Evolutionary conservation across 768 basidiomycete genomes (phyloP).

Genomic region (Termitomyces sp.): DNA sequence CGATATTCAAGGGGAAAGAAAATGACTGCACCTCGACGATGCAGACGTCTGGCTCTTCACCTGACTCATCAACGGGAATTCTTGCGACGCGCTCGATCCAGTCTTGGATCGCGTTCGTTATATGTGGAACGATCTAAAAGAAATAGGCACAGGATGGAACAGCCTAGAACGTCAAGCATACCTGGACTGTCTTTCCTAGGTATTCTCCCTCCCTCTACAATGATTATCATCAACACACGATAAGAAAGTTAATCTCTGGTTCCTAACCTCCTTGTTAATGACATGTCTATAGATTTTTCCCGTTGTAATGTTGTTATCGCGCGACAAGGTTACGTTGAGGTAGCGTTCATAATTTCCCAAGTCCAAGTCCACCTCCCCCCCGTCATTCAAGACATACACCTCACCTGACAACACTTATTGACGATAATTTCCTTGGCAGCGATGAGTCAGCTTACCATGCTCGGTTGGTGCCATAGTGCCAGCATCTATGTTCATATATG

Average conservation of each 20-base stretch:
- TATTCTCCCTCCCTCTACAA: slow-evolving; percentile 78
- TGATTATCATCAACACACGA: not conserved
- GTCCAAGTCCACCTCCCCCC: slow-evolving; percentile 97
- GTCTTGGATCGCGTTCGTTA: slow-evolving; percentile 96
- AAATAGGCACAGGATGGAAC: not conserved
- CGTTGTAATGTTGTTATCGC: slow-evolving; percentile 97
- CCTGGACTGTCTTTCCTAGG: slow-evolving; percentile 96
- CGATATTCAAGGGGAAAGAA: not conserved
- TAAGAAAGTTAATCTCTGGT: not conserved
- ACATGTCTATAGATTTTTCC: slow-evolving; percentile 97
- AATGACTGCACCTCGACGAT: slow-evolving; percentile 75
- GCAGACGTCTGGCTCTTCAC: slow-evolving; percentile 91
- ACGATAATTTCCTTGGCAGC: not conserved
- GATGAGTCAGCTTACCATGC: slow-evolving; percentile 61
- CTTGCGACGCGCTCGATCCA: slow-evolving; percentile 96
- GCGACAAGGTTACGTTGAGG: slow-evolving; percentile 86
- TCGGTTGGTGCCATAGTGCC: slow-evolving; percentile 99
- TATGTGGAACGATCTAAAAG: slow-evolving; percentile 83
- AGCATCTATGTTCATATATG: slow-evolving; percentile 99
- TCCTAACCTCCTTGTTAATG: slow-evolving; percentile 89
- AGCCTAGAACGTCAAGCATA: slow-evolving; percentile 23
- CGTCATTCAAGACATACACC: slow-evolving; percentile 97
- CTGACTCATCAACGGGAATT: slow-evolving; percentile 92
- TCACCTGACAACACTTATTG: slow-evolving; percentile 46
- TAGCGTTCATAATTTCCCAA: slow-evolving; percentile 98